These are phyloP conservation scores for Venturia pyrina DNA, from an alignment of 2,329 filamentous ascomycete genomes.

Conservation along the genomic window DNA sequence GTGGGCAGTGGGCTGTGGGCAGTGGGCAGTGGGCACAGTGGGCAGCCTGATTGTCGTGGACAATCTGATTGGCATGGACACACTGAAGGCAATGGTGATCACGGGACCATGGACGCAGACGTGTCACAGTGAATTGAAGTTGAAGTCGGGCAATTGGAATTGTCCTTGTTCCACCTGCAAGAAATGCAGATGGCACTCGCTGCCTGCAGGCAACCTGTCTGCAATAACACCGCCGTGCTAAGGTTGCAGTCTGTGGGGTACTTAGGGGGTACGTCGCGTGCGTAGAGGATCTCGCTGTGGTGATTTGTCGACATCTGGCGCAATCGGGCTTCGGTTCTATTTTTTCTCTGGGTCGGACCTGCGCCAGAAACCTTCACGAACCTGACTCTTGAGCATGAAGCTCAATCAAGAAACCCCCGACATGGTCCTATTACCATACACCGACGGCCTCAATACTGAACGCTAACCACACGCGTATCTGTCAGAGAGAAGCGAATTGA, in stretches of 20 bases:
- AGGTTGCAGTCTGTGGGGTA: background rate
- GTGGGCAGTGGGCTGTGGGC: too few relatives aligned
- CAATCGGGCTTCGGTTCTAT: background rate
- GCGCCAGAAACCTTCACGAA: background rate
- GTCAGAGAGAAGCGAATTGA: background rate
- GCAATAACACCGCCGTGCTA: background rate
- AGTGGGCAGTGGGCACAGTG: too few relatives aligned
- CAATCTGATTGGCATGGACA: too few relatives aligned
- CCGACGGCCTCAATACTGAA: background rate
- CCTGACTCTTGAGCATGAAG: background rate
- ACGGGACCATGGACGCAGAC: too few relatives aligned
- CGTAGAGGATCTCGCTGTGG: background rate
- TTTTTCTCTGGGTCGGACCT: background rate
- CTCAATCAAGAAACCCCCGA: background rate
- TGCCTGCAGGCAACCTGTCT: background rate
- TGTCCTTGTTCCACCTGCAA: too few relatives aligned
- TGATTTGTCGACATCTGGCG: background rate
- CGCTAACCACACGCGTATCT: background rate
- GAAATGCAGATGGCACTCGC: too few relatives aligned
- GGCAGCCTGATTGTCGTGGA: too few relatives aligned
- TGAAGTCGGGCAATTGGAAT: too few relatives aligned
- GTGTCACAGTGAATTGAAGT: too few relatives aligned
- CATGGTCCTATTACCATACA: background rate
- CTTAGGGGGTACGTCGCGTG: background rate
- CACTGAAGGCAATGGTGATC: too few relatives aligned